Evolutionary conservation across 2,329 filamentous ascomycete species (phyloP).

Genomic region (Pseudogymnoascus sp.): DNA sequence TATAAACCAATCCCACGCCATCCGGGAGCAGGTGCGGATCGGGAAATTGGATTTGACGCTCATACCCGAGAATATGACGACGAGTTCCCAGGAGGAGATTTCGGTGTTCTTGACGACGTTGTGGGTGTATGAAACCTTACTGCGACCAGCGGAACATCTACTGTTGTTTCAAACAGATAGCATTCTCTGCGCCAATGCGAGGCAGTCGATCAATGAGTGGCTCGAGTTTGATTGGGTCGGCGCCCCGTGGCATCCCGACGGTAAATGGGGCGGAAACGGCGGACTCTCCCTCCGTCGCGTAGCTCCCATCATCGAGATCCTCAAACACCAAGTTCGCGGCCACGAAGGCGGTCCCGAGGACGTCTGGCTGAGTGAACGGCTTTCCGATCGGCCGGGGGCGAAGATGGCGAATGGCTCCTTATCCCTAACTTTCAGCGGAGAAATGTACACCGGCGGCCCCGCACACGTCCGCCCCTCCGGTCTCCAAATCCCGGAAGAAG

Average conservation of each 20-base stretch:
- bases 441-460: conserved; percentile 34
- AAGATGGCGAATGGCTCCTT: conserved; percentile 44
- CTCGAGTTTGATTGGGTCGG: conserved; percentile 38
- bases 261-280: conserved; percentile 26
- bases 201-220: conserved; percentile 39
- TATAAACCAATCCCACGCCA: conserved; percentile 38
- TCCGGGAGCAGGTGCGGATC: conserved; percentile 29
- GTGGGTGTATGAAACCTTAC: conserved; percentile 42
- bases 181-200: conserved; percentile 46
- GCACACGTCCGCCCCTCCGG: conserved; percentile 19
- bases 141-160: conserved; percentile 44
- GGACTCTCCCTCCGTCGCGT: conserved; percentile 42
- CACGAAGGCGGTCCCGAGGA: conserved; percentile 43
- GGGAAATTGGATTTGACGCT: conserved; percentile 42
- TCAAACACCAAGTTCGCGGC: conserved; percentile 38
- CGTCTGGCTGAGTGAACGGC: conserved; percentile 45
- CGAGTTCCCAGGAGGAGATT: conserved; percentile 42
- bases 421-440: conserved; percentile 41
- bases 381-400: conserved; percentile 40
- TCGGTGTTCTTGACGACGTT: conserved; percentile 42
- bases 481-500: not conserved
- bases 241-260: conserved; percentile 22
- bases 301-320: conserved; percentile 42
- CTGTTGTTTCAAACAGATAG: conserved; percentile 47
- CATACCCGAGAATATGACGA: conserved; percentile 44